Evolutionary conservation across 129 eudicot species (phyloP).

Genomic region (Centaurea solstitialis): DNA sequence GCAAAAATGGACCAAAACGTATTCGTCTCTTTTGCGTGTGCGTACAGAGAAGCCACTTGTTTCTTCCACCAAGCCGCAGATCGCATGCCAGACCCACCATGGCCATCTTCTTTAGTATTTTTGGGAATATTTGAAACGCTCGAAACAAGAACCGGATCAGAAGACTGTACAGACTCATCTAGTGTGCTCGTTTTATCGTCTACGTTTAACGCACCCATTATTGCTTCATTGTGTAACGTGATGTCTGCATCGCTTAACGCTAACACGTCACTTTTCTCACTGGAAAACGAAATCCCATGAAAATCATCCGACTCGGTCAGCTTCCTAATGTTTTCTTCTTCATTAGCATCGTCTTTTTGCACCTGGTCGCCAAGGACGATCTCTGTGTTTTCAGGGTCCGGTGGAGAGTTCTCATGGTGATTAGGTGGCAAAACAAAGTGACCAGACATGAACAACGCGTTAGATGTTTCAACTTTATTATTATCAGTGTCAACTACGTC

Average conservation of each 20-base stretch:
- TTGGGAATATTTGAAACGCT: conserved; percentile 23
- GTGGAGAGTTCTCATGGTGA: conserved; percentile 54
- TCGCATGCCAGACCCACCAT: conserved; percentile 44
- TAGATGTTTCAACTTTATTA: conserved; percentile 53
- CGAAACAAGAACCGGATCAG: conserved; percentile 38
- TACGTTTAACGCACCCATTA: conserved; percentile 33
- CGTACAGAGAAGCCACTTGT: conserved; percentile 54
- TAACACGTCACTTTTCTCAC: conserved; percentile 29
- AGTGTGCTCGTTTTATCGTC: conserved; percentile 33
- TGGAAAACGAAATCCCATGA: conserved; percentile 34
- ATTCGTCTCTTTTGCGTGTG: conserved; percentile 69
- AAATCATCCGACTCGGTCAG: conserved; percentile 43
- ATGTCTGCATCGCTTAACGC: conserved; percentile 15
- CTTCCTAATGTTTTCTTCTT: conserved; percentile 46
- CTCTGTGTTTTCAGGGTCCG: conserved; percentile 44
- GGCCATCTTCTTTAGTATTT: conserved; percentile 37
- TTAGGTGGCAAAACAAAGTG: conserved; percentile 79
- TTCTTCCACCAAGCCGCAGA: conserved; percentile 79
- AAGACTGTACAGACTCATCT: conserved; percentile 40
- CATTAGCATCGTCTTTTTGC: conserved; percentile 44
- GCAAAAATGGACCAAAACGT: conserved; percentile 76
- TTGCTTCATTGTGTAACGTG: conserved; percentile 43
- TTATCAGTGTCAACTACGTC: conserved; percentile 30
- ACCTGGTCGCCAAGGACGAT: conserved; percentile 25
- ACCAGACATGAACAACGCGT: conserved; percentile 66